Base-by-base conservation (phyloP, 2,329 filamentous ascomycete genomes). In the Monilinia polystroma region DNA sequence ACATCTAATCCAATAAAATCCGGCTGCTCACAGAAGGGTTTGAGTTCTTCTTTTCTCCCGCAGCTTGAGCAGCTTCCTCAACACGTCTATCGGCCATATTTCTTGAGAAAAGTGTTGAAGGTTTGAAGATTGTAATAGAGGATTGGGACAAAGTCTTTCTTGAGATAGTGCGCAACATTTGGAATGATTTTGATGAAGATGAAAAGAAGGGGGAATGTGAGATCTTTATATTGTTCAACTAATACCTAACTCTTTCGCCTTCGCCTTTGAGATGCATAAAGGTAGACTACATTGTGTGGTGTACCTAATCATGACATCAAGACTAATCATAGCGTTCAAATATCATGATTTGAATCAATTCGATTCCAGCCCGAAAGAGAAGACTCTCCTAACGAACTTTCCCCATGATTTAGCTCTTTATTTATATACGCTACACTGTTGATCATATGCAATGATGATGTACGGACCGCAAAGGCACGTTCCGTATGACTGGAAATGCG, bases 261-360 rank as follows among this genome's bases (percentile, higher is more conserved):
- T 26, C 56, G 4, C 43, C 18, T 32, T 35, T 5, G 18, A 35
- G 29, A 54, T 12, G 29, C 5, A 35, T 35, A 18, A 35, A 35
- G 32, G 32, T 35, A 2, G 10, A 5, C 7, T 35, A n/a, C 45
- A n/a, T 10, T 8, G 20, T n/a, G 14, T 2, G 12, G 2, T 32
- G 18, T n/a, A 58, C 23, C 38, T 14, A 35, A 59, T 49, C 57
- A 59, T 59, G 57, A 59, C 57, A 59, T 59, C 57, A 59, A 49
- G 20, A 49, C 43, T 49, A 16, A 23, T 1, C 12, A 29, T 47
- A 43, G 52, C 52, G 52, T 54, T 43, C 32, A 35, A 35, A 35
- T 35, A 54, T 43, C 57, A 59, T 29, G 43, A 59, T 49, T 32
- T 35, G 18, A 14, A 18, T 35, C 26, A 10, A 23, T 8, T n/a